phyloP scores from a whole-genome alignment of 2,329 filamentous ascomycete genomes.

The Ophiostoma quercus region DNA sequence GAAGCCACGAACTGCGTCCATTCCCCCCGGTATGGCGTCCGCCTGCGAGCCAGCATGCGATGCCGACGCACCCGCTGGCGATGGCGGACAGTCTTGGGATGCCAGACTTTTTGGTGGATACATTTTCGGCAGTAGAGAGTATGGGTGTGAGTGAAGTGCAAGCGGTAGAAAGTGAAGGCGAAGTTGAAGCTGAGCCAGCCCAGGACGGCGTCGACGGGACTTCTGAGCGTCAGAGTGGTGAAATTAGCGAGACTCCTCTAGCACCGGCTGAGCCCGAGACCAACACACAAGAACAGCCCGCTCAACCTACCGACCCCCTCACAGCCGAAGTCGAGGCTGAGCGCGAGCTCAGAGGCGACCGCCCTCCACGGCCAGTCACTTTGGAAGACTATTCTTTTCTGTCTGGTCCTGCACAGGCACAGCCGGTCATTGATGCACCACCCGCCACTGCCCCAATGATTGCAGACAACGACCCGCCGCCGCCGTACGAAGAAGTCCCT shows the following conservation, averaged over 20 bases:
- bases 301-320: not conserved
- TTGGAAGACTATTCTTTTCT: slow-evolving; percentile 24
- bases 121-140: not conserved
- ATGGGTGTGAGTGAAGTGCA: not conserved
- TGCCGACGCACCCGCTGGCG: slow-evolving; percentile 23
- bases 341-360: slow-evolving; percentile 20
- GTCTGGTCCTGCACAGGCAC: too few species aligned
- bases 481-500: not conserved
- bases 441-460: not conserved
- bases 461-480: not conserved
- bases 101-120: not conserved
- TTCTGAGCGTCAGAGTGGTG: too few species aligned
- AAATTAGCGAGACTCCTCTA: too few species aligned
- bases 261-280: not conserved
- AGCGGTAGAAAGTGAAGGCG: not conserved
- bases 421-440: not conserved
- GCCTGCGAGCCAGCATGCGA: slow-evolving; percentile 27
- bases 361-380: slow-evolving; percentile 22
- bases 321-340: slow-evolving; percentile 19
- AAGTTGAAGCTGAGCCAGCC: too few species aligned
- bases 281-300: not conserved
- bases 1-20: not conserved
- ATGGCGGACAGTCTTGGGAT: not conserved
- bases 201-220: too few species aligned
- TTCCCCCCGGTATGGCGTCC: slow-evolving; percentile 24